Base-by-base conservation (phyloP, 371 early-diverging fungal species). In the Mortierella sp. region DNA sequence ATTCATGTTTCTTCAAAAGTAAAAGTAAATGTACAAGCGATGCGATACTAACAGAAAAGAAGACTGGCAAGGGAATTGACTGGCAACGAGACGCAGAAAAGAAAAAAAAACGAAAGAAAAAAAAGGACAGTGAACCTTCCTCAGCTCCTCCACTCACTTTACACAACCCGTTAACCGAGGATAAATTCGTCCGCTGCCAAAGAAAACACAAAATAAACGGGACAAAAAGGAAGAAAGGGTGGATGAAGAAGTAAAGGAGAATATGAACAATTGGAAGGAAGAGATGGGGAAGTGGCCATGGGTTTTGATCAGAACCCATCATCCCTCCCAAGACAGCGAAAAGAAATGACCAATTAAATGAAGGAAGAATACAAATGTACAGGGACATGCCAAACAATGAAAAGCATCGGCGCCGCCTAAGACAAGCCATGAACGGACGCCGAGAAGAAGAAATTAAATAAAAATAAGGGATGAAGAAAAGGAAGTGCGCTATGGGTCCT, bases 281-380 rank as follows among this genome's bases (percentile, higher is more conserved):
- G 21, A 21, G 8, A 40, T 61, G 19, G 34, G 34, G 19, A 10
- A 67, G 11, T 31, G 67, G 24, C 19, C 16, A 28, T 19, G 61
- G 8, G 19, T 31, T 34, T 21, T 4, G 16, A 16, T 21, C 5
- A 37, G 19, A 37, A 61, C 5, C 34, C 21, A 37, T 8, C 19
- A 37, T 34, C 37, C 34, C 40, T 19, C 64, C 21, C 21, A 31
- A 34, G 19, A 21, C 37, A 37, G 16, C 5, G 24, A 67, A 40
- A 67, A 31, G n/a, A 14, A 59, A 40, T 44, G 50, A 37, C 24
- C 64, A 74, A n/a, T n/a, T n/a, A 14, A 74, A 43, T 69, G 69
- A 69, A 28, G 50, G 28, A 70, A 70, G 55, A 71, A 57, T 59
- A 64, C 43, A 72, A 78, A 78, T 73, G 61, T 73, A 64, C 69